A percentile compares a stretch with the other conserved stretches of the same genome.
These are phyloP conservation scores for Keithomyces neogunnii DNA, from an alignment of 2,329 filamentous ascomycete genomes.

Conservation along the genomic window DNA sequence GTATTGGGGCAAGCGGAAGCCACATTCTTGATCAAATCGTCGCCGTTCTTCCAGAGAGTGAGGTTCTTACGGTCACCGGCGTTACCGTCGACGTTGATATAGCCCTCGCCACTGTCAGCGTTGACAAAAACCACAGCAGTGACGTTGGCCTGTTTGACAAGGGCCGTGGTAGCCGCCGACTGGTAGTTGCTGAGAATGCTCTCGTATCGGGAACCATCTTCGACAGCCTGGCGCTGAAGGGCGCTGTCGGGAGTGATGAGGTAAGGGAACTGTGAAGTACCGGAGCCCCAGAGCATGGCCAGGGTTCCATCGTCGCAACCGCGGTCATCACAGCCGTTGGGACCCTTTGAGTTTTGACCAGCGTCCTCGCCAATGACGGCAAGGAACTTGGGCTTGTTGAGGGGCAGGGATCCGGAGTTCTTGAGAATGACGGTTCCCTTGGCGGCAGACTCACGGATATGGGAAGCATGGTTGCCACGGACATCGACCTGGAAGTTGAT, in stretches of 20 bases:
- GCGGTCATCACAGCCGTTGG: slow-evolving; percentile 71
- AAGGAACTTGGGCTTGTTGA: slow-evolving; percentile 69
- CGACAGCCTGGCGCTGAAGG: slow-evolving; percentile 52
- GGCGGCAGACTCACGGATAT: slow-evolving; percentile 70
- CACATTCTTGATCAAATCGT: slow-evolving; percentile 73
- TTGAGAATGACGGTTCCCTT: slow-evolving; percentile 85
- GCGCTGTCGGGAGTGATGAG: slow-evolving; percentile 66
- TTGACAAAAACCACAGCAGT: slow-evolving; percentile 86
- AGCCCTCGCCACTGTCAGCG: slow-evolving; percentile 78
- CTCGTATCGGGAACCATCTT: slow-evolving; percentile 52
- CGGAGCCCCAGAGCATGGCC: slow-evolving; percentile 74
- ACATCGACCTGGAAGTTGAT: slow-evolving; percentile 82
- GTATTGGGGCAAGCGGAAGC: slow-evolving; percentile 76
- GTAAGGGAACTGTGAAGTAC: slow-evolving; percentile 66
- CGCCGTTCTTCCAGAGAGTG: slow-evolving; percentile 78
- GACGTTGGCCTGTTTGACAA: slow-evolving; percentile 55
- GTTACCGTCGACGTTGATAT: slow-evolving; percentile 74
- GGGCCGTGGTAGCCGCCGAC: slow-evolving; percentile 48
- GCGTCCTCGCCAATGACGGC: slow-evolving; percentile 79
- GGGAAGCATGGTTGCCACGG: slow-evolving; percentile 59
- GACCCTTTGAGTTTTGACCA: slow-evolving; percentile 62
- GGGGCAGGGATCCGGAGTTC: slow-evolving; percentile 67
- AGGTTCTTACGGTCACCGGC: slow-evolving; percentile 86
- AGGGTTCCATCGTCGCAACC: slow-evolving; percentile 52
- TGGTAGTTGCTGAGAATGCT: slow-evolving; percentile 59